Evolutionary conservation across 805 yeast species (phyloP).

Genomic region (Lachancea cidri): DNA sequence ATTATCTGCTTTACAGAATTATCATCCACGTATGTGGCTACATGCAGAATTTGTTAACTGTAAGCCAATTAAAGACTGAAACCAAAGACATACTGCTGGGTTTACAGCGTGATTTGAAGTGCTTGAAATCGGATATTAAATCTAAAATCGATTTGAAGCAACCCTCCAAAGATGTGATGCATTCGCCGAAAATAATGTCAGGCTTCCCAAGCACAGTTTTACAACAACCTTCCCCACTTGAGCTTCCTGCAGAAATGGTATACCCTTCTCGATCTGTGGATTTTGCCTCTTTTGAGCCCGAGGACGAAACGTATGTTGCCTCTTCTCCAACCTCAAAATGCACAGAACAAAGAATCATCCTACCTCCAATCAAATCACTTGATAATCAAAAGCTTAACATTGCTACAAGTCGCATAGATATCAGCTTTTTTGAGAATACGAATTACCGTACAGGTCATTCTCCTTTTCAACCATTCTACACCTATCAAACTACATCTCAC

Average conservation of each 20-base stretch:
- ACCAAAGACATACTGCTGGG: background rate
- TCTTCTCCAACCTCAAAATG: background rate
- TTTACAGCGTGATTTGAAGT: background rate
- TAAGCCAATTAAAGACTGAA: background rate
- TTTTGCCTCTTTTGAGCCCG: background rate
- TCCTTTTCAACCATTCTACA: background rate
- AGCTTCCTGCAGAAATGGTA: background rate
- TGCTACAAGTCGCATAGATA: background rate
- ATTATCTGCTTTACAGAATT: conserved; percentile 3
- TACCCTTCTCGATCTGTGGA: background rate
- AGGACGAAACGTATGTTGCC: background rate
- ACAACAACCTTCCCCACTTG: background rate
- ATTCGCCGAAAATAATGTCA: background rate
- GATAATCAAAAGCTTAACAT: background rate
- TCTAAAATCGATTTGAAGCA: background rate
- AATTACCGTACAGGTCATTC: background rate
- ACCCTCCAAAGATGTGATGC: background rate
- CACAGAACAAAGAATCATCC: background rate
- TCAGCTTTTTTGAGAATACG: background rate
- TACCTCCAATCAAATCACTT: background rate
- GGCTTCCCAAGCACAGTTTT: background rate
- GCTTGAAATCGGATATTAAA: background rate
- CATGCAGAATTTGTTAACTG: background rate
- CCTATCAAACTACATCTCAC: background rate
- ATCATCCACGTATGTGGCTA: background rate